Base-by-base conservation (phyloP, 176 grass and related monocot species). In the Musa beccarii region DNA sequence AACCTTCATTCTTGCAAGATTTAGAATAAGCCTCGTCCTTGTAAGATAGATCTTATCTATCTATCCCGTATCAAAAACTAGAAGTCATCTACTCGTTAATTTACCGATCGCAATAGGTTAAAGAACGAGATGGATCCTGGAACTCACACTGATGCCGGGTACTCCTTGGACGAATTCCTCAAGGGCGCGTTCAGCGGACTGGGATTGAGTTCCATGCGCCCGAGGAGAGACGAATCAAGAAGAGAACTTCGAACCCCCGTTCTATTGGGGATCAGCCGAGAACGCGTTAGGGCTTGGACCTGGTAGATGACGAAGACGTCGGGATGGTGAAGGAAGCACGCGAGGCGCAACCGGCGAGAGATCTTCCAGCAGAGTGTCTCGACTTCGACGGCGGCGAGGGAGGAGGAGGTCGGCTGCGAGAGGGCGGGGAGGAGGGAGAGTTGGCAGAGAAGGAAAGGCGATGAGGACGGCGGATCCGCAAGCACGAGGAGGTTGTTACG, bases 351-450 rank as follows among this genome's bases (percentile, higher is more conserved):
- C 74, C 75, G 81, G 63, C 89, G 82, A 63, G 85, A 88, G 51
- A 92, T 67, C 87, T 83, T 88, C 83, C 93, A 88, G 79, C 87
- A 96, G 78, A 96, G 81, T 24, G 75, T 81, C 9, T 92, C 89
- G 76, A 96, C 69, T 57, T 92, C 83, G 62, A 86, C 10, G 1
- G 81, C 59, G 17, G 72, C 63, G 21, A 79, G 50, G 53, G 86
- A 59, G 52, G 84, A 59, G 52, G 82, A 81, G 26, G 84, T 13
- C 43, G 89, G 83, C 16, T 64, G 82, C 76, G 84, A 56, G 76
- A 79, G 20, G 77, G 14, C 4, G 49, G 2, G 52, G 63, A 74
- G 52, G 68, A 69, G 59, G 64, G 68, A 17, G 54, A 73, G 80
- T 51, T 59, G 56, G 68, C 77, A 64, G 51, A 81, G 56, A 23